A percentile compares a stretch with the other conserved stretches of the same genome.
Conservation (phyloP, 352 stramenopile genomes). For the Phytophthora sp. region DNA sequence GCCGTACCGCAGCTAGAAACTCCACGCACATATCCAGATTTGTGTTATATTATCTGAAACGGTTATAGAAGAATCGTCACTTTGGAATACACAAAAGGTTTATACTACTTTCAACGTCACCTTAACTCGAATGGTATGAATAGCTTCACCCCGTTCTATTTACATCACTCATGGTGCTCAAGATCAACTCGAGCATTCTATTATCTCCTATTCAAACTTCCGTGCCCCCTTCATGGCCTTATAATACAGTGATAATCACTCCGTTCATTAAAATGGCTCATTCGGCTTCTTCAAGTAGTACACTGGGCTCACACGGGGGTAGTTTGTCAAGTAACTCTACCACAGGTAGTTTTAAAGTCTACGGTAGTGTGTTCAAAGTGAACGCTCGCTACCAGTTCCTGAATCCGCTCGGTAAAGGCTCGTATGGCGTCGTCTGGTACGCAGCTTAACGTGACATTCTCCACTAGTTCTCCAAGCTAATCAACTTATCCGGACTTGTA, state of each 20-base stretch:
- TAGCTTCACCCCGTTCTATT: slow-evolving; percentile 7
- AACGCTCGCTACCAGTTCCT: slow-evolving; percentile 87
- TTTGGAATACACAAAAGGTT: no score
- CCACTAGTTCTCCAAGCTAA: background rate
- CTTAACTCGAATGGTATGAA: background rate
- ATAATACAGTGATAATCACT: background rate
- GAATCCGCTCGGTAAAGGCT: slow-evolving; percentile 90
- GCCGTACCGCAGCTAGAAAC: no score
- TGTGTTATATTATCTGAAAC: no score
- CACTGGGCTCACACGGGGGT: slow-evolving; percentile 5
- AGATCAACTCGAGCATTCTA: background rate
- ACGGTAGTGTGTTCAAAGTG: slow-evolving; percentile 83
- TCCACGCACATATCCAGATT: no score
- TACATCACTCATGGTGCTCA: slow-evolving; percentile 1
- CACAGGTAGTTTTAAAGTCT: slow-evolving; percentile 76
- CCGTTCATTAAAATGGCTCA: slow-evolving; percentile 13
- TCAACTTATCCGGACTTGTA: slow-evolving; percentile 15
- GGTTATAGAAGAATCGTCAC: no score
- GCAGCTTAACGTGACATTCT: slow-evolving; percentile 1
- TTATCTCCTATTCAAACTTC: no score
- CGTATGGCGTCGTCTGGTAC: slow-evolving; percentile 91
- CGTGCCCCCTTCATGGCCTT: background rate
- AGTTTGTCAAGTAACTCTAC: slow-evolving; percentile 7
- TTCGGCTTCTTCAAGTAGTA: slow-evolving; percentile 22
- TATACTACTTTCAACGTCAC: background rate